phyloP scores from a whole-genome alignment of 768 basidiomycete genomes.

The Lentinula raphanica region DNA sequence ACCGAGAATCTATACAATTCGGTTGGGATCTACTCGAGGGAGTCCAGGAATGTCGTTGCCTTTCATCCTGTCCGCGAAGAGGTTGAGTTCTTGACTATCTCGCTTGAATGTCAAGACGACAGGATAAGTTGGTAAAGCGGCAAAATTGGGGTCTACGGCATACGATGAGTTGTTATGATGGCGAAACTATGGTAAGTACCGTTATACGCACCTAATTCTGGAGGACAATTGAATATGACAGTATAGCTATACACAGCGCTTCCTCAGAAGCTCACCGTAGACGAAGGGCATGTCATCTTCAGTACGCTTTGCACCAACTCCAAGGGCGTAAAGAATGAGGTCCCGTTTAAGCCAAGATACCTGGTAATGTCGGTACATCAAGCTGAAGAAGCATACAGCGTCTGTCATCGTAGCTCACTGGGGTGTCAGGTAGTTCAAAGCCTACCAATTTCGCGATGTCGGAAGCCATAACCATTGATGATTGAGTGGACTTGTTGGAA shows the following conservation, averaged over 20 bases:
- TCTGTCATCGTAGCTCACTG: constrained; percentile 33
- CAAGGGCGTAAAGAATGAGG: constrained; percentile 71
- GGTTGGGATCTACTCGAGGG: constrained; percentile 65
- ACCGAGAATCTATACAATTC: constrained; percentile 43
- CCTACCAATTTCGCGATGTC: constrained; percentile 70
- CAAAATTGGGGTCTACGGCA: constrained; percentile 57
- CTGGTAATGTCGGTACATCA: constrained; percentile 32
- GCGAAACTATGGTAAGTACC: not conserved
- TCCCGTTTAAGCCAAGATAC: constrained; percentile 85
- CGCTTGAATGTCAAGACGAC: constrained; percentile 76
- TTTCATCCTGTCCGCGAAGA: constrained; percentile 54
- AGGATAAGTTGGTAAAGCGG: constrained; percentile 81
- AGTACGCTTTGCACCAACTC: constrained; percentile 75
- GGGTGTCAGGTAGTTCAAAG: constrained; percentile 41
- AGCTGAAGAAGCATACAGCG: not conserved
- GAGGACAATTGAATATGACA: not conserved
- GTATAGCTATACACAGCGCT: not conserved
- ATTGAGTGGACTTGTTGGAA: too few species aligned
- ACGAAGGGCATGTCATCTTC: constrained; percentile 29
- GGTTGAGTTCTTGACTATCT: constrained; percentile 57
- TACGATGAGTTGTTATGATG: not conserved
- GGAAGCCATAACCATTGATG: too few species aligned
- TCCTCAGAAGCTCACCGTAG: not conserved
- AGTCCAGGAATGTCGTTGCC: constrained; percentile 52
- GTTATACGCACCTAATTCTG: not conserved